phyloP scores from a whole-genome alignment of 2,329 filamentous ascomycete genomes.

The Cytospora piceae region DNA sequence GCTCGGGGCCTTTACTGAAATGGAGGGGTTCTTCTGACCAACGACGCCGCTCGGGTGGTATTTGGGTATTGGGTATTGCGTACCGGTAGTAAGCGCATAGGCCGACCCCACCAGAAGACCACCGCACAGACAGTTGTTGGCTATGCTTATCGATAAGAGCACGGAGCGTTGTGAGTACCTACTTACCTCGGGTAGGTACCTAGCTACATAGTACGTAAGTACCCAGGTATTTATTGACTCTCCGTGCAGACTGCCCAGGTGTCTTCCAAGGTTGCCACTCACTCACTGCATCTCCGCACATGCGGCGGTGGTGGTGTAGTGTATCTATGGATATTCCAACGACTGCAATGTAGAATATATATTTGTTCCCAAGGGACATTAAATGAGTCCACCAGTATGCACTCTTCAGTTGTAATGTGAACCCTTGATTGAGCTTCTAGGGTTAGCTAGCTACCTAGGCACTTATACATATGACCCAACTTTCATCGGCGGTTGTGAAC shows the following conservation, averaged over 20 bases:
- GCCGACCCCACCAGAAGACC: constrained; percentile 10
- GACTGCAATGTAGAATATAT: no score
- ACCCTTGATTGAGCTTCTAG: no score
- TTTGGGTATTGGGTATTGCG: not conserved
- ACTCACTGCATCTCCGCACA: no score
- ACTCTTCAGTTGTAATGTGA: not conserved
- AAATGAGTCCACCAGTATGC: no score
- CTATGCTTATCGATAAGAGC: not conserved
- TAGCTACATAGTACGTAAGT: no score
- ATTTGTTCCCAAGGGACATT: no score
- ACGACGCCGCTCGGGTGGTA: not conserved
- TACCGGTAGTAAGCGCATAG: not conserved
- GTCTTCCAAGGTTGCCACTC: no score
- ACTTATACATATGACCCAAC: not conserved
- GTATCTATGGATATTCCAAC: no score
- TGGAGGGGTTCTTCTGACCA: not conserved
- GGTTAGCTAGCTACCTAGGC: not conserved
- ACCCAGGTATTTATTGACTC: no score
- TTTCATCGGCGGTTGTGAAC: not conserved
- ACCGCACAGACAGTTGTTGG: not conserved
- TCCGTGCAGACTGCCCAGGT: not conserved
- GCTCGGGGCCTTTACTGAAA: not conserved
- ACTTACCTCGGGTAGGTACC: not conserved
- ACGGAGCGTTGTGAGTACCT: not conserved
- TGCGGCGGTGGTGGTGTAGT: no score